Evolutionary conservation across 257 asterid species (phyloP), one percentile per base, ranked within the genome.

Genomic region (Jasminum sambac): DNA sequence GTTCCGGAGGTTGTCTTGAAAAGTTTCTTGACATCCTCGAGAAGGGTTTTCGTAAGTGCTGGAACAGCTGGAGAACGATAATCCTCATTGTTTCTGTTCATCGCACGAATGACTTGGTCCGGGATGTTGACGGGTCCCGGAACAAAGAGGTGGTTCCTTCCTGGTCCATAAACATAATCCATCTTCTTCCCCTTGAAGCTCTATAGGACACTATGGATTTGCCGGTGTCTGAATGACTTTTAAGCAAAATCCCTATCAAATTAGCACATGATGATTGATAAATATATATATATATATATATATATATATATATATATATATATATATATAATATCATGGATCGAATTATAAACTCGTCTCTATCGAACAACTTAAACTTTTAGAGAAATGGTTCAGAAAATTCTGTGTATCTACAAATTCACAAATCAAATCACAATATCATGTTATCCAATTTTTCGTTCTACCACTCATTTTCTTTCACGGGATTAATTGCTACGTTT

Each of bases 41-140:
- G 85, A 50, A 95, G 85, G 44, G 67, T 70, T 74, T 91, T 95
- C 1, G 99, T 95, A 36, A 95, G 79, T 1, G 98, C 96, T 0
- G 99, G 99, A 78, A 95, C 2, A 8, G 98, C 99, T 0, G 99
- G 98, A 68, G 99, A 84, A n/a, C 99, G 92, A 36, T 95, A 95
- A 70, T 95, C 99, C 82, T 95, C 99, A 14, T 95, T 95, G 85
- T 95, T 95, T 43, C 99, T 43, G 96, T 82, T 95, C 99, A 95
- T 95, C 0, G 99, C 99, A 58, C 99, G 98, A 42, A 95, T 70
- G 73, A 95, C 88, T 74, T 89, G 99, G 5, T 95, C 99, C 25
- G 99, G 99, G 85, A 95, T 95, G 62, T 95, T 95, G 48, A 95
- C 99, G 7, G 99, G 99, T 26, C 99, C 99, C n/a, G 99, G 99